Evolutionary conservation across 257 asterid genomes (phyloP).

Genomic region (Coffea canephora): DNA sequence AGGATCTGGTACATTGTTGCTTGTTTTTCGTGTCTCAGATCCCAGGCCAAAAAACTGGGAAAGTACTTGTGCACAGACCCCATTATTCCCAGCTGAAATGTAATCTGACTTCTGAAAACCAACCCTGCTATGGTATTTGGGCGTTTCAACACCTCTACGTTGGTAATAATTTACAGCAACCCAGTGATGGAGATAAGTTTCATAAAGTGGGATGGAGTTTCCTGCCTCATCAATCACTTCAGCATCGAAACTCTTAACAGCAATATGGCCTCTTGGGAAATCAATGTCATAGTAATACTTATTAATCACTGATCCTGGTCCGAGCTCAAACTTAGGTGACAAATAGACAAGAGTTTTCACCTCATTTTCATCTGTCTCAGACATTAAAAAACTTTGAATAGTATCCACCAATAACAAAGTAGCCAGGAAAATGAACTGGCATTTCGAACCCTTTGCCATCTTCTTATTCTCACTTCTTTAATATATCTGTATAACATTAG

Average conservation of each 20-base stretch:
- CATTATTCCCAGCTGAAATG: constrained; percentile 39
- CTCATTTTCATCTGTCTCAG: constrained; percentile 23
- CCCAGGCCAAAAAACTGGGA: constrained; percentile 81
- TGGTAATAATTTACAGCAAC: constrained; percentile 44
- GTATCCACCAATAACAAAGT: constrained; percentile 20
- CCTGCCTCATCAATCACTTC: constrained; percentile 68
- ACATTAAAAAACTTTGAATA: constrained; percentile 27
- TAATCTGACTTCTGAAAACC: constrained; percentile 35
- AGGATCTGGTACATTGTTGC: constrained; percentile 61
- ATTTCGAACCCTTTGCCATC: constrained; percentile 26
- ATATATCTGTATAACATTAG: constrained; percentile 5
- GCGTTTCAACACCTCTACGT: constrained; percentile 25
- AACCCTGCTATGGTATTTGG: neutral
- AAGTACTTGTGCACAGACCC: constrained; percentile 53
- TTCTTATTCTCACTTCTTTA: constrained; percentile 6
- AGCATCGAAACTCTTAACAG: constrained; percentile 55
- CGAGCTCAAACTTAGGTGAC: constrained; percentile 58
- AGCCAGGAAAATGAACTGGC: constrained; percentile 24
- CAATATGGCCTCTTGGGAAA: constrained; percentile 75
- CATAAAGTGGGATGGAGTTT: constrained; percentile 60
- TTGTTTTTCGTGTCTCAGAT: constrained; percentile 76
- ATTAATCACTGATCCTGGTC: constrained; percentile 58
- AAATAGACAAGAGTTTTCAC: constrained; percentile 48
- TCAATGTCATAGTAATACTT: constrained; percentile 45
- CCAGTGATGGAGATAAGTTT: constrained; percentile 86